Evolutionary conservation across 2,329 filamentous ascomycete species (phyloP).

Genomic region (Fusarium burgessii): DNA sequence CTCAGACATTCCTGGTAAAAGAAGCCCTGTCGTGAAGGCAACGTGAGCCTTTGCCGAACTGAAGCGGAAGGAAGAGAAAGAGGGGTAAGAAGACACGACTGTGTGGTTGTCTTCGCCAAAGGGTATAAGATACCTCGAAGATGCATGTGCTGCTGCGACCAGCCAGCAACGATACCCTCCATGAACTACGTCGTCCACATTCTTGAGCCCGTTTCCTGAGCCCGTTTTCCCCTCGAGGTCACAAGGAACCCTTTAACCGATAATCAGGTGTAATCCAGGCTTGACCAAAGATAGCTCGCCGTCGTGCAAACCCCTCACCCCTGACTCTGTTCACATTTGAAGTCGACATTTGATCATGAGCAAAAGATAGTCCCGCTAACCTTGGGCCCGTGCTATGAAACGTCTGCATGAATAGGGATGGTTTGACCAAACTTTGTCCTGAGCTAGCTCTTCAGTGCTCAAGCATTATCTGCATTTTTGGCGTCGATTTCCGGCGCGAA

Average conservation of each 20-base stretch:
- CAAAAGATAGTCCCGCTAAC: not conserved
- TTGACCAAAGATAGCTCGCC: not conserved
- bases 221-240: not conserved
- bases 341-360: not conserved
- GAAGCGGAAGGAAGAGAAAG: not conserved
- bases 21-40: not conserved
- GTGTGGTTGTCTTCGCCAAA: not conserved
- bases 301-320: not conserved
- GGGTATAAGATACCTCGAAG: not conserved
- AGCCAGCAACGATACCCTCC: not conserved
- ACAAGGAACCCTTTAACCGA: not conserved
- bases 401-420: not conserved
- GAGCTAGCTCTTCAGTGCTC: not conserved
- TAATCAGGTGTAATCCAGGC: not conserved
- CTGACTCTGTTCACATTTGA: not conserved
- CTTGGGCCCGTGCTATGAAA: conserved; percentile 1
- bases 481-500: not conserved
- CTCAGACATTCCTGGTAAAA: not conserved
- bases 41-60: not conserved
- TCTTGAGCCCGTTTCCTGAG: not conserved
- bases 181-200: not conserved
- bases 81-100: not conserved
- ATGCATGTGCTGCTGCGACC: not conserved
- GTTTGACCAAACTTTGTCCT: not conserved
- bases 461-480: not conserved